These are phyloP conservation scores for Suhomyces atakaporum DNA, from an alignment of 1,139 yeast species.

Conservation along the genomic window DNA sequence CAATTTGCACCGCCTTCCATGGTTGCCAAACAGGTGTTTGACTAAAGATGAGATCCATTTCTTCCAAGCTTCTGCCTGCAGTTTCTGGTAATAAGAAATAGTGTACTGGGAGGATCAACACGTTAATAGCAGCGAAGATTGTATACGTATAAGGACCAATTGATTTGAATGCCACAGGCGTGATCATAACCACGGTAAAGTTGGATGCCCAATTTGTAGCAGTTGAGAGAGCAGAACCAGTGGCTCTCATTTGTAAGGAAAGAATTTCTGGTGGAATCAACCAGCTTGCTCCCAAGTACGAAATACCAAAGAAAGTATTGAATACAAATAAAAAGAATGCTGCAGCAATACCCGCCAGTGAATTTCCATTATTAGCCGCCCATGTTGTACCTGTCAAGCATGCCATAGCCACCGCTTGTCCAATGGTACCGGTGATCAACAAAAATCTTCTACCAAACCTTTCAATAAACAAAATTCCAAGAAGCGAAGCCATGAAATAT, in stretches of 20 bases:
- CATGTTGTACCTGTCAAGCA: conserved; percentile 32
- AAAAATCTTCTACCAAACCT: conserved; percentile 74
- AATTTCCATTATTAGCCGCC: conserved; percentile 23
- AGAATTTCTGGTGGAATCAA: conserved; percentile 36
- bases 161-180: conserved; percentile 35
- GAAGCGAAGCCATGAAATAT: conserved; percentile 78
- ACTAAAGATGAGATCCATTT: conserved; percentile 59
- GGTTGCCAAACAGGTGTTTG: conserved; percentile 38
- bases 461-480: conserved; percentile 83
- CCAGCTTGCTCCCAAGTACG: conserved; percentile 33
- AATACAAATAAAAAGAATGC: conserved; percentile 41
- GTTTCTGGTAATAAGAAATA: conserved; percentile 64
- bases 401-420: conserved; percentile 41
- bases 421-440: conserved; percentile 59
- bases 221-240: conserved; percentile 38
- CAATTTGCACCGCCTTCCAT: conserved; percentile 43
- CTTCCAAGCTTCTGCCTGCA: conserved; percentile 59
- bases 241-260: conserved; percentile 37
- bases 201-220: conserved; percentile 42
- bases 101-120: conserved; percentile 53
- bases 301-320: conserved; percentile 36
- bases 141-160: conserved; percentile 38
- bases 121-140: conserved; percentile 42
- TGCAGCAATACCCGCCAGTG: conserved; percentile 31
- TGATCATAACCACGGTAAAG: conserved; percentile 38